Evolutionary conservation across 73 alveolate genomes (phyloP).

Genomic region (Stentor roeselii): DNA sequence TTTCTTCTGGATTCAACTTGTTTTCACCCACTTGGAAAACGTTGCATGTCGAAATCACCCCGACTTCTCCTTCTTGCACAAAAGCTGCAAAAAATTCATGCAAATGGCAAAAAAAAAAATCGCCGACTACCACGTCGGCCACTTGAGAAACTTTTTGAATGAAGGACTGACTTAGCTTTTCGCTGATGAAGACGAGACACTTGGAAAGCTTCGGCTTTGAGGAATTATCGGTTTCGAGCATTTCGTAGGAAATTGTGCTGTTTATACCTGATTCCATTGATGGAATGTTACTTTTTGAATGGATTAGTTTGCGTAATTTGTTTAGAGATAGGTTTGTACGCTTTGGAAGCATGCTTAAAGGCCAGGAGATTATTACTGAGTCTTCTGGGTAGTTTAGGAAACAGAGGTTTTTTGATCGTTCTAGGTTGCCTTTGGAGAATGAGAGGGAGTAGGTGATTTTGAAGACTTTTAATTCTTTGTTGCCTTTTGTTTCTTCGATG

Average conservation of each 20-base stretch:
- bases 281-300: neutral
- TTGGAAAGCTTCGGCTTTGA: too few relatives aligned
- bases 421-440: neutral
- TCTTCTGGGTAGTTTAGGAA: neutral
- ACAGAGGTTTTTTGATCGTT: neutral
- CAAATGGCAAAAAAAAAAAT: too few relatives aligned
- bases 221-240: too few relatives aligned
- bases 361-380: neutral
- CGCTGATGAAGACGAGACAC: too few relatives aligned
- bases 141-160: too few relatives aligned
- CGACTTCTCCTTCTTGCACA: too few relatives aligned
- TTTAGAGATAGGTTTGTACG: neutral
- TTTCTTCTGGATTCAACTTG: too few relatives aligned
- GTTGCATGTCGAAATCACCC: too few relatives aligned
- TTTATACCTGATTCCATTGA: neutral
- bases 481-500: neutral
- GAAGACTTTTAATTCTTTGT: neutral
- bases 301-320: neutral
- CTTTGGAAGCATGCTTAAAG: neutral
- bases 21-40: too few relatives aligned
- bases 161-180: too few relatives aligned
- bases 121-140: too few relatives aligned
- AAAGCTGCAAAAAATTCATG: too few relatives aligned
- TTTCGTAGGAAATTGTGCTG: neutral
- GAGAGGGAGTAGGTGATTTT: neutral